Evolutionary conservation across 352 stramenopile genomes (phyloP).

Genomic region (Hyaloperonospora arabidopsidis): DNA sequence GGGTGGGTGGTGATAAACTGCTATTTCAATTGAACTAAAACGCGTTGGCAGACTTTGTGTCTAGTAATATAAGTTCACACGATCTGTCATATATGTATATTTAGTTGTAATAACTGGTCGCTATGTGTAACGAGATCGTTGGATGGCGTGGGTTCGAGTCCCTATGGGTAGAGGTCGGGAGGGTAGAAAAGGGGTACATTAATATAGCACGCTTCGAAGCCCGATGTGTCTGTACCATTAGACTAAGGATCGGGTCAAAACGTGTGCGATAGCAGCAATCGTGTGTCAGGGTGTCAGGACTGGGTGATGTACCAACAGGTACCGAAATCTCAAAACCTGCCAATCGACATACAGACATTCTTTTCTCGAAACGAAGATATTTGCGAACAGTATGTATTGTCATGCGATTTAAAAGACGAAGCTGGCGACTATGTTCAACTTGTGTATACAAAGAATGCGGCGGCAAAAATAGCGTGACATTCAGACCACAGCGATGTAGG

Average conservation of each 20-base stretch:
- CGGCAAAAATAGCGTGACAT: no score
- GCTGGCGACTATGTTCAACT: no score
- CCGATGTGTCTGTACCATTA: constrained; percentile 83
- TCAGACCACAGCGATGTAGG: no score
- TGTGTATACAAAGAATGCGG: no score
- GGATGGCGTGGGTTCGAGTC: constrained; percentile 56
- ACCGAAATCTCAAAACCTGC: constrained; percentile 67
- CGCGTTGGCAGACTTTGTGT: not conserved
- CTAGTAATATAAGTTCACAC: no score
- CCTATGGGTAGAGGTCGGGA: not conserved
- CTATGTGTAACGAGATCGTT: not conserved
- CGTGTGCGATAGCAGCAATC: constrained; percentile 61
- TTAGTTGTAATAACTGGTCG: no score
- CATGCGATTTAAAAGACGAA: no score
- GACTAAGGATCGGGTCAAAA: constrained; percentile 87
- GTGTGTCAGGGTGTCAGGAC: constrained; percentile 82
- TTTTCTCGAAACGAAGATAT: no score
- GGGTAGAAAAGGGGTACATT: constrained; percentile 6
- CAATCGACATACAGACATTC: constrained; percentile 74
- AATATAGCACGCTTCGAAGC: constrained; percentile 80
- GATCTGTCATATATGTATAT: no score
- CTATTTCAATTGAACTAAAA: not conserved
- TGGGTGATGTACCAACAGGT: constrained; percentile 36
- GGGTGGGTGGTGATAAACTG: not conserved
- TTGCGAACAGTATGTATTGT: no score